phyloP scores from a whole-genome alignment of 208 protist species.

The Leishmania braziliensis region DNA sequence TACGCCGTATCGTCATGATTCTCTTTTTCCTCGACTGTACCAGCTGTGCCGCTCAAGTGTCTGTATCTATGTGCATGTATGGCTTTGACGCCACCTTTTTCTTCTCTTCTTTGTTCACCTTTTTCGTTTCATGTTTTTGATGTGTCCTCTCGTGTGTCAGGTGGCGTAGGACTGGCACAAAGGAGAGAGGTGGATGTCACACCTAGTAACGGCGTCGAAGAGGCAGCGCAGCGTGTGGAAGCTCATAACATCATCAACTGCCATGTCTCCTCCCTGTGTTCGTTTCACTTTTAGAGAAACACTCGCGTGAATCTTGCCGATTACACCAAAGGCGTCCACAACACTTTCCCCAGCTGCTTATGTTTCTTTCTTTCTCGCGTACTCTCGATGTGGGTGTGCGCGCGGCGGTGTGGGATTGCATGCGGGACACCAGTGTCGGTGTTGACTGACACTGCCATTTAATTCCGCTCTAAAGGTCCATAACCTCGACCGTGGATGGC shows the following conservation, averaged over 20 bases:
- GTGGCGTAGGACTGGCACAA: background rate
- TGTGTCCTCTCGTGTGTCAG: background rate
- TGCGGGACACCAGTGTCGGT: background rate
- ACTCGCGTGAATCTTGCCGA: background rate
- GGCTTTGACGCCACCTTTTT: background rate
- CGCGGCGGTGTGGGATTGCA: background rate
- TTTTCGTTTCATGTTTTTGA: background rate
- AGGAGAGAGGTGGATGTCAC: background rate
- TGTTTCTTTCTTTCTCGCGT: background rate
- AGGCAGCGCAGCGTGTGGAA: background rate
- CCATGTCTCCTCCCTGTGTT: background rate
- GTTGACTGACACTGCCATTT: background rate
- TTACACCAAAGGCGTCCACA: background rate
- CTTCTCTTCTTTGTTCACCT: background rate
- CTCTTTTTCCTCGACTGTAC: background rate
- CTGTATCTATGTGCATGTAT: background rate
- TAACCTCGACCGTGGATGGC: background rate
- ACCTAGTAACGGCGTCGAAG: background rate
- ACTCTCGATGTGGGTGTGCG: background rate
- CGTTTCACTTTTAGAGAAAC: background rate
- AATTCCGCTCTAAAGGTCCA: too few relatives aligned
- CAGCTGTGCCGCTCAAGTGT: conserved; percentile 1
- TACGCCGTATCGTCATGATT: background rate
- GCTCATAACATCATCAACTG: background rate
- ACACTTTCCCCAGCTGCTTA: background rate